A percentile compares a stretch with the other conserved stretches of the same genome.
These are phyloP conservation scores for Phyllosticta citriasiana DNA, from an alignment of 2,329 filamentous ascomycete genomes.

Conservation along the genomic window DNA sequence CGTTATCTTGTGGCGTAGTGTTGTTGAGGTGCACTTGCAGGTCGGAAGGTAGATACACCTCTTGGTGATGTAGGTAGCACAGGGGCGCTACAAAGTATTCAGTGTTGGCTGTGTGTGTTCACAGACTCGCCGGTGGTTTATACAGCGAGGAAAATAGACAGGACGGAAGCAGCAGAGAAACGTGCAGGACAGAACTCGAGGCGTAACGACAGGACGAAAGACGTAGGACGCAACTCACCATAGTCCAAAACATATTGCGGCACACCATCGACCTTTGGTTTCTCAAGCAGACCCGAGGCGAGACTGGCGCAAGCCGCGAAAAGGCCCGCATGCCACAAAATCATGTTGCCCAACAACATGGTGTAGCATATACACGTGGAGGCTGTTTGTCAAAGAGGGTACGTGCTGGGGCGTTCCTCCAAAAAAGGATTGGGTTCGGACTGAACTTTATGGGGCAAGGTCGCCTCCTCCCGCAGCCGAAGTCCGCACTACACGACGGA, in stretches of 20 bases:
- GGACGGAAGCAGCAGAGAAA: neutral
- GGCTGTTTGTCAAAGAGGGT: neutral
- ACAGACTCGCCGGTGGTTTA: neutral
- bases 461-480: neutral
- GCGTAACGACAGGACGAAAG: neutral
- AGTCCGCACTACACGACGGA: neutral
- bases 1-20: slow-evolving; percentile 29
- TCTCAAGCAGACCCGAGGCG: neutral
- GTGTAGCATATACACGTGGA: neutral
- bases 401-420: neutral
- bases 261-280: slow-evolving; percentile 13
- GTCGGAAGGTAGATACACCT: slow-evolving; percentile 36
- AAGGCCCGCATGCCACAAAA: neutral
- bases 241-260: slow-evolving; percentile 30
- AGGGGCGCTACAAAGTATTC: slow-evolving; percentile 28
- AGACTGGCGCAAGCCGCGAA: neutral
- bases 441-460: neutral
- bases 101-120: neutral
- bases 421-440: neutral
- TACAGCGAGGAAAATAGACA: neutral
- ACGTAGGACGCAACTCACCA: slow-evolving; percentile 17
- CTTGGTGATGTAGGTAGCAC: slow-evolving; percentile 34
- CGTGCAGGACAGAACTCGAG: neutral
- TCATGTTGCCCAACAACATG: neutral
- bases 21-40: slow-evolving; percentile 32